A percentile compares a stretch with the other conserved stretches of the same genome.
phyloP scores from a whole-genome alignment of 345 rosid species.

The Arabis alpina region DNA sequence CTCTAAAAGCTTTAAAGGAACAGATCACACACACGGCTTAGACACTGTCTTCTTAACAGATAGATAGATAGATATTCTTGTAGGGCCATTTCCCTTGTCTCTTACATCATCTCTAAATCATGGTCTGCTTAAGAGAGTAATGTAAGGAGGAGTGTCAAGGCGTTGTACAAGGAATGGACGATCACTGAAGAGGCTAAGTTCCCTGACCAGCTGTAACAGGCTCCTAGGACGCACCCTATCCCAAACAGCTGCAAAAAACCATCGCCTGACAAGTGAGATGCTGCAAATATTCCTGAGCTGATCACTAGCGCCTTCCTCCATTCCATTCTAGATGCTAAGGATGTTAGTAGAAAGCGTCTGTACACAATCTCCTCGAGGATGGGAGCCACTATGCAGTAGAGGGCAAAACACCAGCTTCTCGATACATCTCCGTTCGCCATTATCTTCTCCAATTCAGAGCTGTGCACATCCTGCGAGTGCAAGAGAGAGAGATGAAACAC shows the following conservation, averaged over 20 bases:
- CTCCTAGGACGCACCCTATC: conserved; percentile 72
- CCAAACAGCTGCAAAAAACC: conserved; percentile 64
- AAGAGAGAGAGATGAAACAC: conserved; percentile 13
- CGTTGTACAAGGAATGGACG: conserved; percentile 80
- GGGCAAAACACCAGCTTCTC: conserved; percentile 55
- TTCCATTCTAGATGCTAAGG: conserved; percentile 60
- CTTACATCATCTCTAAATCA: conserved; percentile 11
- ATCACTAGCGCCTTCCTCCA: conserved; percentile 63
- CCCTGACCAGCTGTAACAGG: conserved; percentile 79
- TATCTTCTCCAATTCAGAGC: conserved; percentile 60
- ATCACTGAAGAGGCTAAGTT: conserved; percentile 63
- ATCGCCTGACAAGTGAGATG: conserved; percentile 76
- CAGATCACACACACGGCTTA: conserved; percentile 24
- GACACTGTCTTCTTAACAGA: conserved; percentile 24
- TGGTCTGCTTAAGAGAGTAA: conserved; percentile 8
- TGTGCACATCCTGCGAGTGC: conserved; percentile 50
- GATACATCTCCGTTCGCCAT: conserved; percentile 55
- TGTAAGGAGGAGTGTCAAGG: conserved; percentile 51
- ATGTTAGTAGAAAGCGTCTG: conserved; percentile 75
- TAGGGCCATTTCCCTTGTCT: conserved; percentile 5
- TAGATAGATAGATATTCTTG: background rate
- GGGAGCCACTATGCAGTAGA: conserved; percentile 71
- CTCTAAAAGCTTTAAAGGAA: background rate
- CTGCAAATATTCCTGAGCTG: conserved; percentile 74
- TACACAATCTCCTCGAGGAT: conserved; percentile 75